phyloP scores from a whole-genome alignment of 108 stramenopile genomes.

The Fragilaria crotonensis region DNA sequence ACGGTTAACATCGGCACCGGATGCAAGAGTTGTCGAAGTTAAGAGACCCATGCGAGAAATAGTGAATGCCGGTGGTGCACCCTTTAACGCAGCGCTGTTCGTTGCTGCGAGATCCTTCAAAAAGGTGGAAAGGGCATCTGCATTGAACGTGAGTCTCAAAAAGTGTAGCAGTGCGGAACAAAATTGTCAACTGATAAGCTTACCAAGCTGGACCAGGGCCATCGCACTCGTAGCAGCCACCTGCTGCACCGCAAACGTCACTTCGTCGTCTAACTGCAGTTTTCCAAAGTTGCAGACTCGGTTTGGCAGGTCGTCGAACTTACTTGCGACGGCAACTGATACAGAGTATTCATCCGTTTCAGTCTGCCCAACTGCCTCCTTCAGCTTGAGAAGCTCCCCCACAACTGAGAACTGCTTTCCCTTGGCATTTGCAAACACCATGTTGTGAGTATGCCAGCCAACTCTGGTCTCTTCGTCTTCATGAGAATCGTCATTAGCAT shows the following conservation, averaged over 20 bases:
- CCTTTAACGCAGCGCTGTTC: not conserved
- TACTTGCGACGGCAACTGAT: not conserved
- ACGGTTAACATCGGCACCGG: not conserved
- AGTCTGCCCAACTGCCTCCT: not conserved
- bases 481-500: not conserved
- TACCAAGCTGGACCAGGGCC: not conserved
- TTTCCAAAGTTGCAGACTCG: conserved; percentile 5
- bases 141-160: no score
- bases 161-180: no score
- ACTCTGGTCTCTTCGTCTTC: not conserved
- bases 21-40: not conserved
- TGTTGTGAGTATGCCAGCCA: not conserved
- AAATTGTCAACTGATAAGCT: no score
- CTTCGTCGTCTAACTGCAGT: not conserved
- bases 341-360: conserved; percentile 7
- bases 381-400: conserved; percentile 1
- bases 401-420: not conserved
- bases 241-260: not conserved
- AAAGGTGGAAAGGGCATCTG: conserved; percentile 5
- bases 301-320: conserved; percentile 1
- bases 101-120: conserved; percentile 9
- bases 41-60: not conserved
- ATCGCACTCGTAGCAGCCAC: conserved; percentile 4
- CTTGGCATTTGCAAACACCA: not conserved
- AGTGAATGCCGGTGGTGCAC: not conserved